Evolutionary conservation across 768 basidiomycete species (phyloP), one percentile per base, ranked within the genome.

Genomic region (Russula sp.): DNA sequence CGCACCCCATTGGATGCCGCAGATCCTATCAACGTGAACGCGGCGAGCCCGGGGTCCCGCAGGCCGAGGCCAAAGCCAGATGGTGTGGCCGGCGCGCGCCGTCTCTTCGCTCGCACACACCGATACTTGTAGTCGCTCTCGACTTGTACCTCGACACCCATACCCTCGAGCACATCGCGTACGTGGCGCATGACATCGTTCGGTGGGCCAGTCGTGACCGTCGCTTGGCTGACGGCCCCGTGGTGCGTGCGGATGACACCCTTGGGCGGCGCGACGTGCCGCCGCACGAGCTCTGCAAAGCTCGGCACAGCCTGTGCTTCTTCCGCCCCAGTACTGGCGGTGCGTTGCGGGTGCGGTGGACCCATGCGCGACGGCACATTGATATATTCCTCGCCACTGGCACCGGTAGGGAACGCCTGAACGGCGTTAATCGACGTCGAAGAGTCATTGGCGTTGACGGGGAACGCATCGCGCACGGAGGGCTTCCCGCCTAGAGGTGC

Each of bases 91-190:
- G 65, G 57, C 6, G 61, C 70, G 10, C 74, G 70, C 73, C 79
- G 82, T 72, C 79, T 81, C 80, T 94, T 92, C 43, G 79, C 77
- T 25, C 95, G 79, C 35, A 93, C 79, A 71, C 95, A 97, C 63
- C 90, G 78, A 70, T 87, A 87, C 78, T 93, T 95, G 76, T 82
- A 98, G 70, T 97, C 93, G 66, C 85, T 87, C 75, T 99, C 97
- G 36, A 84, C 74, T 68, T 88, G 83, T 61, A 95, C 81, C 60
- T 95, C 93, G 58, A 99, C 78, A 20, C 96, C 97, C 92, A 98
- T 93, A 36, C 82, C 83, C 67, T 84, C 81, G 63, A 99, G 78
- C 13, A 94, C 88, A 63, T 80, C 79, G 69, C 82, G 82, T 35
- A 98, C 83, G 70, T 93, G 90, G 62, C 80, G 83, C 77, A 98